These are phyloP conservation scores for Amphirosellinia nigrospora DNA, from an alignment of 495 filamentous ascomycete species.

Conservation along the genomic window DNA sequence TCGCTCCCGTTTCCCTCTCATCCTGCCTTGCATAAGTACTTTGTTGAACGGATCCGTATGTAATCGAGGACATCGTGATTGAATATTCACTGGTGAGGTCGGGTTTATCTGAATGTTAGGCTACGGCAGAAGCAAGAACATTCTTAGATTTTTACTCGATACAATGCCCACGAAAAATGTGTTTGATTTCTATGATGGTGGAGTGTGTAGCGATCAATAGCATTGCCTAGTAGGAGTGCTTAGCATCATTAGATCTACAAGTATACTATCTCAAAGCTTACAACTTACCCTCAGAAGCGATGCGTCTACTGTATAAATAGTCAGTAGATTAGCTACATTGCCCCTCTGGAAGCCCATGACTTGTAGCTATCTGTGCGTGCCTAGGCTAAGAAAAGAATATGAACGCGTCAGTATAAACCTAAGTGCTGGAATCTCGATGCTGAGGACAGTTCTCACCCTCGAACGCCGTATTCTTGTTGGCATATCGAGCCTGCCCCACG, in stretches of 20 bases:
- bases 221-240: not conserved
- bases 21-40: not conserved
- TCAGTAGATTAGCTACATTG: not conserved
- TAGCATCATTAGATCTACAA: too few relatives aligned
- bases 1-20: slow-evolving; percentile 1
- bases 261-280: not conserved
- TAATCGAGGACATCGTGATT: not conserved
- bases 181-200: not conserved
- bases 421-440: not conserved
- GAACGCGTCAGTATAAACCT: not conserved
- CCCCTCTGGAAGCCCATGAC: not conserved
- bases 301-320: not conserved
- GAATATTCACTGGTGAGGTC: not conserved
- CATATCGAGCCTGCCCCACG: not conserved
- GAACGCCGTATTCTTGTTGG: not conserved
- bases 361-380: not conserved
- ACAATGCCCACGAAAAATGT: slow-evolving; percentile 3
- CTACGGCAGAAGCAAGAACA: slow-evolving; percentile 3
- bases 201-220: not conserved
- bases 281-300: not conserved
- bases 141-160: not conserved
- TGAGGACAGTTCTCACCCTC: not conserved
- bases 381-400: slow-evolving; percentile 1
- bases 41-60: not conserved
- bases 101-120: not conserved